phyloP scores from a whole-genome alignment of 2,329 filamentous ascomycete genomes.

The Bretziella fagacearum region DNA sequence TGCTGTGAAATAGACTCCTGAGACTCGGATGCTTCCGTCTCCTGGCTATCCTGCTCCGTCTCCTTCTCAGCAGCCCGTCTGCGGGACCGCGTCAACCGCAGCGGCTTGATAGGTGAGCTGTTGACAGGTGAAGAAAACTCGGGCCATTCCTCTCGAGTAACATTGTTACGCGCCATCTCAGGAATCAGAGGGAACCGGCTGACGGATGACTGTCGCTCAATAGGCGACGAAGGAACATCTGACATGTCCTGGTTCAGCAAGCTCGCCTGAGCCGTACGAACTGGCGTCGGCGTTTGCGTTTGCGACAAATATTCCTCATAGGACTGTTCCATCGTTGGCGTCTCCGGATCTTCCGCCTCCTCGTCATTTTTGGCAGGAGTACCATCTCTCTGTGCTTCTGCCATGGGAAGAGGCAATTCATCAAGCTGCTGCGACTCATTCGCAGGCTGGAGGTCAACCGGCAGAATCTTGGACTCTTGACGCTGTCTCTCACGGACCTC shows the following conservation, averaged over 20 bases:
- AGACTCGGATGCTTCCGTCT: not conserved
- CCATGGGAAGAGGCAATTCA: not conserved
- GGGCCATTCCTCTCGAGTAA: conserved; percentile 28
- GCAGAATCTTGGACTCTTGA: conserved; percentile 30
- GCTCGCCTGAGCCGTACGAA: conserved; percentile 21
- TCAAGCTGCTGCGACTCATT: not conserved
- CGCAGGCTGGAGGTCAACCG: not conserved
- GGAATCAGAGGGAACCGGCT: conserved; percentile 34
- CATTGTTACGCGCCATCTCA: conserved; percentile 29
- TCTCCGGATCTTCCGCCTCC: conserved; percentile 18
- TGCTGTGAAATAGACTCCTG: not conserved
- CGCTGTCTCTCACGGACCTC: conserved; percentile 61
- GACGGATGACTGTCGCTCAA: conserved; percentile 24
- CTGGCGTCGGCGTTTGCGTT: conserved; percentile 45
- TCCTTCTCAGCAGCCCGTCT: conserved; percentile 1
- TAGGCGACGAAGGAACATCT: conserved; percentile 39
- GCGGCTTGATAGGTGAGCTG: conserved; percentile 28
- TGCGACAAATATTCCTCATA: conserved; percentile 39
- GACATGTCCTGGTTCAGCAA: conserved; percentile 28
- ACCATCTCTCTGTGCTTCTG: conserved; percentile 17
- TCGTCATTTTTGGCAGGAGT: not conserved
- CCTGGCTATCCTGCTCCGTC: not conserved
- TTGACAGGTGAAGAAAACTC: conserved; percentile 35
- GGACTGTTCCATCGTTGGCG: conserved; percentile 29
- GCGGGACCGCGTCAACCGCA: conserved; percentile 10